Evolutionary conservation across 805 yeast species (phyloP).

Genomic region (Cyberlindnera xishuangbannaensis): DNA sequence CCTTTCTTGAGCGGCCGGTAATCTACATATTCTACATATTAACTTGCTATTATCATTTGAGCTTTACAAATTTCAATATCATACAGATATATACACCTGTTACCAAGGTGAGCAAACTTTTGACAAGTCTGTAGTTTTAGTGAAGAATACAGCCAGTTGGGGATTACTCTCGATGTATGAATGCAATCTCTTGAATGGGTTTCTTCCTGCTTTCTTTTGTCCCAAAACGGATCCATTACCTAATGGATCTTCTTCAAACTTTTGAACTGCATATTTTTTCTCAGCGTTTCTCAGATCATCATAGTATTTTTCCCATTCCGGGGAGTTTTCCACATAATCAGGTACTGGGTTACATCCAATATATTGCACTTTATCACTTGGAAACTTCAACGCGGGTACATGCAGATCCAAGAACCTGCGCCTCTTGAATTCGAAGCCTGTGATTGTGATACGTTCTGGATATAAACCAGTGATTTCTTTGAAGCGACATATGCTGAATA

Average conservation of each 20-base stretch:
- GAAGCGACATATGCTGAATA: constrained; percentile 53
- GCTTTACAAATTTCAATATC: too few species aligned
- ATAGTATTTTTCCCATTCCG: constrained; percentile 35
- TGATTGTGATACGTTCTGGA: constrained; percentile 50
- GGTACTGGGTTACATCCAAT: constrained; percentile 57
- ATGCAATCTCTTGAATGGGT: constrained; percentile 47
- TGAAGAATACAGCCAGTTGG: constrained; percentile 11
- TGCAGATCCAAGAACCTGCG: constrained; percentile 53
- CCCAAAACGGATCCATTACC: constrained; percentile 43
- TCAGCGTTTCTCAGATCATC: constrained; percentile 44
- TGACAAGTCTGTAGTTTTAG: too few species aligned
- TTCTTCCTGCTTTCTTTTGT: constrained; percentile 46
- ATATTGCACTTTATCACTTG: constrained; percentile 36
- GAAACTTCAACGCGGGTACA: constrained; percentile 43
- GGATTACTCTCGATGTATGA: constrained; percentile 27
- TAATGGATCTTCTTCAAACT: constrained; percentile 51
- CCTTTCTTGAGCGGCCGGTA: too few species aligned
- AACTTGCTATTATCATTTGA: too few species aligned
- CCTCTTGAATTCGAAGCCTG: constrained; percentile 73
- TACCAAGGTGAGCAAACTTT: too few species aligned
- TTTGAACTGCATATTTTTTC: constrained; percentile 43
- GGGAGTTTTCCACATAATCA: constrained; percentile 19
- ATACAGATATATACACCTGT: too few species aligned
- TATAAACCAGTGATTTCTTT: constrained; percentile 38
- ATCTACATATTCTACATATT: too few species aligned